Percentiles rank a stretch among this genome's conserved stretches.
Evolutionary conservation across 768 basidiomycete genomes (phyloP).

Genomic region (Xerocomus potaroensis): DNA sequence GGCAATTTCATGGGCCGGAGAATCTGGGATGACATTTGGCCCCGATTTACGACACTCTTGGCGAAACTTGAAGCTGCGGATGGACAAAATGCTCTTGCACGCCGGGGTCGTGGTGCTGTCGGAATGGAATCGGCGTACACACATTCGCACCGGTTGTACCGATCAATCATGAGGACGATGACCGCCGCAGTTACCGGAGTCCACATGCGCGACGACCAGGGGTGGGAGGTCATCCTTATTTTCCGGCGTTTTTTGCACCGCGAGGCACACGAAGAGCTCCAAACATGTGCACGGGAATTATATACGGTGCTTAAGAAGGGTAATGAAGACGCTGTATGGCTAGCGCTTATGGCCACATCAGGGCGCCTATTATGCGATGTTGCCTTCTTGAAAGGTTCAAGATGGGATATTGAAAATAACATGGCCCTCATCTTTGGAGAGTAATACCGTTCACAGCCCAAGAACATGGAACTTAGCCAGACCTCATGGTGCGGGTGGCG

Average conservation of each 20-base stretch:
- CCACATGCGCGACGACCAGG: constrained; percentile 59
- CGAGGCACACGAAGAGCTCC: constrained; percentile 70
- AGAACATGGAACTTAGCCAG: constrained; percentile 1
- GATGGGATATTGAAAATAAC: constrained; percentile 59
- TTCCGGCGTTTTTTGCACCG: constrained; percentile 75
- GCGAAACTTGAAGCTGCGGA: constrained; percentile 60
- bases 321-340: constrained; percentile 84
- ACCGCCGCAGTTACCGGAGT: constrained; percentile 61
- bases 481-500: constrained; percentile 30
- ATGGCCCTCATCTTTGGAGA: constrained; percentile 24
- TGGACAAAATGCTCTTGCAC: constrained; percentile 58
- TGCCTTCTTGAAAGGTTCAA: constrained; percentile 48
- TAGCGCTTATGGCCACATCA: constrained; percentile 58
- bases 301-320: constrained; percentile 55
- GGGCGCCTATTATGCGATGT: constrained; percentile 39
- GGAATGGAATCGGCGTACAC: constrained; percentile 74
- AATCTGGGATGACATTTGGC: constrained; percentile 94
- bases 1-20: constrained; percentile 84
- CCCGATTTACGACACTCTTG: constrained; percentile 65
- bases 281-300: constrained; percentile 57
- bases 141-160: constrained; percentile 74
- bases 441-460: background rate
- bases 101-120: constrained; percentile 45
- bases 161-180: constrained; percentile 73
- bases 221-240: constrained; percentile 78